These are phyloP conservation scores for Pseudogymnoascus sp. DNA, from an alignment of 2,329 filamentous ascomycete species.

Conservation along the genomic window DNA sequence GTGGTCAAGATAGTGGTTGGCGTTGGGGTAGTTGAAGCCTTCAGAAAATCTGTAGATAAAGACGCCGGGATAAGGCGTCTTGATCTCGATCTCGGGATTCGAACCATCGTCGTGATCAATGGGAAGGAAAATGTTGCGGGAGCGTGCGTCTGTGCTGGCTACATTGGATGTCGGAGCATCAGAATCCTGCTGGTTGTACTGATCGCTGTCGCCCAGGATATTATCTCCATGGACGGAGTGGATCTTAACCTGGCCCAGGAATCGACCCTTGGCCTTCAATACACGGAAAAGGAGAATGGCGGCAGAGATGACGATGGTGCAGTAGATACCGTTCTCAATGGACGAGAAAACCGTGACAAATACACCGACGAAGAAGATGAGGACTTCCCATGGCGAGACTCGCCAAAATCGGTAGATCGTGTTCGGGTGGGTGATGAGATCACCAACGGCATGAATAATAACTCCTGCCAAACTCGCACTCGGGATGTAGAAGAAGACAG, in stretches of 20 bases:
- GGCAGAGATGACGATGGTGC: constrained; percentile 68
- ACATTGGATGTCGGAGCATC: constrained; percentile 1
- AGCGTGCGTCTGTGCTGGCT: constrained; percentile 34
- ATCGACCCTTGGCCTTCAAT: constrained; percentile 71
- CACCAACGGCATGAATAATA: constrained; percentile 92
- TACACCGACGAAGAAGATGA: constrained; percentile 91
- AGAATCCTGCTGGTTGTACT: constrained; percentile 10
- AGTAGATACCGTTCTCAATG: constrained; percentile 91
- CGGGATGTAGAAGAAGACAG: constrained; percentile 91
- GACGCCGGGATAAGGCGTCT: constrained; percentile 78
- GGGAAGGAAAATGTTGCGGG: constrained; percentile 78
- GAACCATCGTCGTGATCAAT: constrained; percentile 82
- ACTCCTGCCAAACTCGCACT: constrained; percentile 72
- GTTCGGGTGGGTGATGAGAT: constrained; percentile 84
- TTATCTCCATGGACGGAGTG: constrained; percentile 77
- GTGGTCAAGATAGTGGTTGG: constrained; percentile 78
- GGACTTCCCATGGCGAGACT: constrained; percentile 78
- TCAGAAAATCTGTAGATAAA: constrained; percentile 95
- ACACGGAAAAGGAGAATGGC: constrained; percentile 76
- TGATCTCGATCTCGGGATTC: constrained; percentile 73
- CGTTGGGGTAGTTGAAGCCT: constrained; percentile 94
- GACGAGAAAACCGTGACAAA: constrained; percentile 78
- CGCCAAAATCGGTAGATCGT: constrained; percentile 93
- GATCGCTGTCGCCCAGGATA: constrained; percentile 53
- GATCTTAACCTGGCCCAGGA: constrained; percentile 75